Percentiles rank a stretch among this genome's conserved stretches.
phyloP scores from a whole-genome alignment of 257 asterid species.

The Ilex asprella region DNA sequence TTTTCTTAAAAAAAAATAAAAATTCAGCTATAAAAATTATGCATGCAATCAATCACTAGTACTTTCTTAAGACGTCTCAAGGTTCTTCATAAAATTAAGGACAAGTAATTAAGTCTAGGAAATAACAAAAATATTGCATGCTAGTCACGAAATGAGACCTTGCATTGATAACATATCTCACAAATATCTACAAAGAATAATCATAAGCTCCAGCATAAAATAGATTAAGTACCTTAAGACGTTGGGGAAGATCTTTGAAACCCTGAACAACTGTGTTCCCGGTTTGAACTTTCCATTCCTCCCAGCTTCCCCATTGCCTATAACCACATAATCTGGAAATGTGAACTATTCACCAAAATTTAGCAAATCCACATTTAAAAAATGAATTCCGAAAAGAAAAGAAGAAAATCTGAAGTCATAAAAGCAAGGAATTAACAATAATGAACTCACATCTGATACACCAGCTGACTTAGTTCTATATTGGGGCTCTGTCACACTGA shows the following conservation, averaged over 20 bases:
- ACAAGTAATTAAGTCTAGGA: no score
- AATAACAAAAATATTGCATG: no score
- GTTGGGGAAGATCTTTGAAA: constrained; percentile 88
- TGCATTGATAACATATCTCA: background rate
- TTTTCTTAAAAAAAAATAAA: no score
- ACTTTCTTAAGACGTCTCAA: no score
- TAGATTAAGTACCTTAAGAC: constrained; percentile 64
- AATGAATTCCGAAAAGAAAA: constrained; percentile 7
- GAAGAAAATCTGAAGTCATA: background rate
- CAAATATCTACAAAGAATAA: no score
- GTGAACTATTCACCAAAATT: constrained; percentile 36
- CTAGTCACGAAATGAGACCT: background rate
- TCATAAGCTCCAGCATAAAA: background rate
- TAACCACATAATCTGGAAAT: constrained; percentile 92
- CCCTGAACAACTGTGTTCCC: constrained; percentile 88
- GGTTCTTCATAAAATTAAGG: no score
- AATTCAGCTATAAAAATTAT: no score
- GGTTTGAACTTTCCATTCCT: constrained; percentile 91
- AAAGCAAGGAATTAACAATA: constrained; percentile 8
- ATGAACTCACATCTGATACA: constrained; percentile 87
- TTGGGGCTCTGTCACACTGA: constrained; percentile 85
- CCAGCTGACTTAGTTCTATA: constrained; percentile 76
- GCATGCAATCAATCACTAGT: no score
- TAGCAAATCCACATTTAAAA: constrained; percentile 15
- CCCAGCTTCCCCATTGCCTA: constrained; percentile 93